phyloP scores from a whole-genome alignment of 169 alveolate genomes.

The Cryptosporidium bovis region DNA sequence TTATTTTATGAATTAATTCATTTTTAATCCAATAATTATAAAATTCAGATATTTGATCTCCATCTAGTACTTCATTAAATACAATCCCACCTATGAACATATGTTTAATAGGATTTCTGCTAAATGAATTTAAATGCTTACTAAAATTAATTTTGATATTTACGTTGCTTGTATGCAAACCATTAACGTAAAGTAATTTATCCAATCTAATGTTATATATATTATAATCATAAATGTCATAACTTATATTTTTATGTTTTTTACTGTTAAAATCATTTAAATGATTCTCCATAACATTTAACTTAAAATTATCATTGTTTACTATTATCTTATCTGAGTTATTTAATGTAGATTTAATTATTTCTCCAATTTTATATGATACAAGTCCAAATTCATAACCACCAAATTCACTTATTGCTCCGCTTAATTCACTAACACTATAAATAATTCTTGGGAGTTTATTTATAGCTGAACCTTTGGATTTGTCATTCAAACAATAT shows the following conservation, averaged over 20 bases:
- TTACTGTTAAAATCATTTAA: not conserved
- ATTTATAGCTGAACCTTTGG: not conserved
- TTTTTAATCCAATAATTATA: conserved; percentile 15
- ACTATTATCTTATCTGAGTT: too few relatives aligned
- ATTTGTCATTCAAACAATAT: not conserved
- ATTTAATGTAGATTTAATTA: not conserved
- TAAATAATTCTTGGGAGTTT: conserved; percentile 47
- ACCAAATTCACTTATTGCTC: conserved; percentile 31
- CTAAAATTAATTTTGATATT: not conserved
- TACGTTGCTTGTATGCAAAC: conserved; percentile 38
- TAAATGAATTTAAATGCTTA: not conserved
- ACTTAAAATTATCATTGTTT: too few relatives aligned
- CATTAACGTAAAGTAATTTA: conserved; percentile 24
- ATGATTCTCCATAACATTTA: not conserved
- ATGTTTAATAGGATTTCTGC: not conserved
- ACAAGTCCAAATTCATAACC: conserved; percentile 39
- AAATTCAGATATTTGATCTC: conserved; percentile 5
- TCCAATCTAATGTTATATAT: conserved; percentile 14
- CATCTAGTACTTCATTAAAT: conserved; percentile 21
- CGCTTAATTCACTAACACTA: conserved; percentile 42
- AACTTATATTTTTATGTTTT: not conserved
- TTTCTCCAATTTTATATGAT: not conserved
- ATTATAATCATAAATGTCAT: not conserved
- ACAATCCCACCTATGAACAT: conserved; percentile 51
- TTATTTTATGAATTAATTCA: conserved; percentile 21